A percentile compares a stretch with the other conserved stretches of the same genome.
Conservation (phyloP, 1,139 yeast genomes). For the Lodderomyces orthopsilosis region DNA sequence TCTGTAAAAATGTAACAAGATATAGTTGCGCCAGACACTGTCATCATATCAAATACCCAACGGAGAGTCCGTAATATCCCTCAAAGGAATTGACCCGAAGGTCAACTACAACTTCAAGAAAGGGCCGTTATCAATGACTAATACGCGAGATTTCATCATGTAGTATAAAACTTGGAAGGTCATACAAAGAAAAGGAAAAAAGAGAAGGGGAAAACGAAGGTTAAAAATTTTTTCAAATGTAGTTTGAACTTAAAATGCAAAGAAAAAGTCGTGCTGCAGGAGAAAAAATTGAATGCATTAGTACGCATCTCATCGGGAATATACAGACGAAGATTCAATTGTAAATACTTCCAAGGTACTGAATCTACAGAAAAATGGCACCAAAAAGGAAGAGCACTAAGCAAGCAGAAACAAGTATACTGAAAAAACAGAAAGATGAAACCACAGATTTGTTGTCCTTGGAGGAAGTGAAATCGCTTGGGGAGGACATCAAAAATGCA, state of each 20-base stretch:
- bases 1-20: slow-evolving; percentile 53
- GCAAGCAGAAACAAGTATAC: slow-evolving; percentile 9
- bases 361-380: slow-evolving; percentile 17
- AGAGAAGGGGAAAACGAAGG: slow-evolving; percentile 5
- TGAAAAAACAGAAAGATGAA: slow-evolving; percentile 11
- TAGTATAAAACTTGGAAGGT: slow-evolving; percentile 58
- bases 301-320: slow-evolving; percentile 4
- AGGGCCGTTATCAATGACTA: slow-evolving; percentile 40
- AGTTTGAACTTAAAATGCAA: neutral
- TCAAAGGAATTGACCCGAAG: slow-evolving; percentile 41
- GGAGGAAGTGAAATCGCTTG: slow-evolving; percentile 33
- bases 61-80: slow-evolving; percentile 9
- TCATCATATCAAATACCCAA: slow-evolving; percentile 43
- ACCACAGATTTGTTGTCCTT: slow-evolving; percentile 14
- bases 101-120: slow-evolving; percentile 34
- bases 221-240: slow-evolving; percentile 1
- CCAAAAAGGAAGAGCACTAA: slow-evolving; percentile 21
- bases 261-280: neutral
- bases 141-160: slow-evolving; percentile 64
- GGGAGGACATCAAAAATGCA: slow-evolving; percentile 25
- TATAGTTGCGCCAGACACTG: slow-evolving; percentile 56
- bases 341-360: too few species aligned
- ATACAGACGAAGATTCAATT: neutral
- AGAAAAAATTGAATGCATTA: neutral
- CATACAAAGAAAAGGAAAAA: slow-evolving; percentile 34